Conservation (phyloP, 306 rosid genomes). For the Mimosa pudica region DNA sequence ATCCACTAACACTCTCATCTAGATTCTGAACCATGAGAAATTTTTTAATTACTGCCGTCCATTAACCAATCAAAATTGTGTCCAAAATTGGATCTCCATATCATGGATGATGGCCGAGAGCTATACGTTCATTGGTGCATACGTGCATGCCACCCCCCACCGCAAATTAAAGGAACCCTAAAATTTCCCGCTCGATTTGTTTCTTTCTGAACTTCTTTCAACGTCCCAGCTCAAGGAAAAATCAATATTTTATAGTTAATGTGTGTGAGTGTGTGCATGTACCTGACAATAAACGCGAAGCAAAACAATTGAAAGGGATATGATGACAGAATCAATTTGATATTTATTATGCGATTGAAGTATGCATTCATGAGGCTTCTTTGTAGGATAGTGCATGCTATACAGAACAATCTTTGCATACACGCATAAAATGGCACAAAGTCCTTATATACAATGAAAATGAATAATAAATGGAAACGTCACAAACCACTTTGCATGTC, state of each 20-base stretch:
- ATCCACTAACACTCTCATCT: neutral
- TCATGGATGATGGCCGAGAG: neutral
- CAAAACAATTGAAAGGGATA: neutral
- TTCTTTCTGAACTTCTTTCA: neutral
- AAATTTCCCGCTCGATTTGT: neutral
- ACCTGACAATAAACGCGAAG: neutral
- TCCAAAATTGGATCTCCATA: neutral
- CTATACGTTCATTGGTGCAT: neutral
- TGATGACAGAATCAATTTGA: constrained; percentile 6
- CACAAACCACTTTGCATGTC: constrained; percentile 33
- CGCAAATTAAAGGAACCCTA: neutral
- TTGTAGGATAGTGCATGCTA: constrained; percentile 11
- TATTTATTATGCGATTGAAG: neutral
- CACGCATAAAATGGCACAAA: neutral
- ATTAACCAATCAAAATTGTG: neutral
- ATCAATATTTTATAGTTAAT: neutral
- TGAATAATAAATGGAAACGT: constrained; percentile 20
- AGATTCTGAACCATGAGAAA: neutral
- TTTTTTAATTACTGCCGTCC: neutral
- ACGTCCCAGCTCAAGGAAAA: neutral
- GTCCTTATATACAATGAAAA: neutral
- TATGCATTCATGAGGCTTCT: neutral
- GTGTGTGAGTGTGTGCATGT: neutral
- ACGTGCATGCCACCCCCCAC: neutral
- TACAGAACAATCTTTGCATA: constrained; percentile 2